Conservation (phyloP, 2,329 filamentous ascomycete genomes). For the Colletotrichum liriopes region DNA sequence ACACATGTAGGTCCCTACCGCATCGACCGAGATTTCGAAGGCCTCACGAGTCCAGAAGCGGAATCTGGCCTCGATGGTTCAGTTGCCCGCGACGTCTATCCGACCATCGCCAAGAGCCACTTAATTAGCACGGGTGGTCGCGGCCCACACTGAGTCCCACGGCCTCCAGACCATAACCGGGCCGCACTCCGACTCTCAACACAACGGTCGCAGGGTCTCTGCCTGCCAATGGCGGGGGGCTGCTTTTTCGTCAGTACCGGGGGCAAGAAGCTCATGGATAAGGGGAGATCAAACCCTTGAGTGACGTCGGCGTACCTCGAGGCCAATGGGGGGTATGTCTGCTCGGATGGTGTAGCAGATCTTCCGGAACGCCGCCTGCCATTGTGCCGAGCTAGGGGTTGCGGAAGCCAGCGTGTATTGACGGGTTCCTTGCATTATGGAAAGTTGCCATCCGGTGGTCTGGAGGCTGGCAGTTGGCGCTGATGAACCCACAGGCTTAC, state of each 20-base stretch:
- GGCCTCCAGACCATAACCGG: slow-evolving; percentile 12
- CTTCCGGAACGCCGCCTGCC: slow-evolving; percentile 28
- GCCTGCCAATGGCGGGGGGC: not conserved
- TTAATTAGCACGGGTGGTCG: slow-evolving; percentile 23
- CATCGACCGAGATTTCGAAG: not conserved
- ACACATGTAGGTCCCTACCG: not conserved
- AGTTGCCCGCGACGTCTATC: slow-evolving; percentile 8
- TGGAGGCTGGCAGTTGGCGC: slow-evolving; percentile 17
- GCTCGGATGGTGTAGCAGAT: slow-evolving; percentile 27
- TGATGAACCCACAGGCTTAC: slow-evolving; percentile 4
- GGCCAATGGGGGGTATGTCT: slow-evolving; percentile 9
- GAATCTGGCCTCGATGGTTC: not conserved
- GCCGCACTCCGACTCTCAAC: slow-evolving; percentile 9
- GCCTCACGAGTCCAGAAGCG: not conserved
- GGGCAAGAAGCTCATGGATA: not conserved
- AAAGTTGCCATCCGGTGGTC: slow-evolving; percentile 20
- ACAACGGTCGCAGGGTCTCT: not conserved
- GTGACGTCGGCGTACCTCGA: slow-evolving; percentile 16
- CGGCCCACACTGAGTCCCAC: slow-evolving; percentile 16
- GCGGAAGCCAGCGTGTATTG: slow-evolving; percentile 4
- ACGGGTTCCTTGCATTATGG: slow-evolving; percentile 35
- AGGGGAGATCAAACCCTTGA: slow-evolving; percentile 30
- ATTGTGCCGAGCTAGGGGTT: slow-evolving; percentile 27
- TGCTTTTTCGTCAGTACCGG: not conserved
- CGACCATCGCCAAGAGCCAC: slow-evolving; percentile 25